Percentiles rank a stretch among this genome's conserved stretches.
These are phyloP conservation scores for Botrytis galanthina DNA, from an alignment of 2,329 filamentous ascomycete species.

Conservation along the genomic window DNA sequence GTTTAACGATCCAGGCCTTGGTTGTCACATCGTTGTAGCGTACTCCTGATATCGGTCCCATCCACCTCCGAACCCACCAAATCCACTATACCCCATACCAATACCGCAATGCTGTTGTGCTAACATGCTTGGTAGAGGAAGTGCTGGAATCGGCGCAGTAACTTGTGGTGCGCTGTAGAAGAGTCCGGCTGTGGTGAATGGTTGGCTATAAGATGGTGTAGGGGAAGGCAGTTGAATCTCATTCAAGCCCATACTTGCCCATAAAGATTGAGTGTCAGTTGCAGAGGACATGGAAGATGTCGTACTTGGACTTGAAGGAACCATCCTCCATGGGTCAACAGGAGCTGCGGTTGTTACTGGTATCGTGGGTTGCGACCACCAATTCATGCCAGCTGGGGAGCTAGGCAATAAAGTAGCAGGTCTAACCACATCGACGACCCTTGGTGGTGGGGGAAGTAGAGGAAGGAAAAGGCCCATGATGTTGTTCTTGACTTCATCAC, in stretches of 20 bases:
- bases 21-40: slow-evolving; percentile 81
- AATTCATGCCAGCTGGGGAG: slow-evolving; percentile 68
- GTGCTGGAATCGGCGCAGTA: slow-evolving; percentile 68
- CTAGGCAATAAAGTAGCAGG: slow-evolving; percentile 83
- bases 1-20: slow-evolving; percentile 43
- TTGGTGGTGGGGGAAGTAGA: slow-evolving; percentile 79
- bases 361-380: slow-evolving; percentile 75
- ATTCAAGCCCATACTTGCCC: slow-evolving; percentile 74
- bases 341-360: slow-evolving; percentile 64
- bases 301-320: slow-evolving; percentile 83
- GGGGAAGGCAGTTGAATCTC: slow-evolving; percentile 76
- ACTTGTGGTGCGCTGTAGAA: slow-evolving; percentile 80
- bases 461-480: slow-evolving; percentile 83
- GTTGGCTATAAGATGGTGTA: slow-evolving; percentile 75
- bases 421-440: slow-evolving; percentile 84
- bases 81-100: slow-evolving; percentile 70
- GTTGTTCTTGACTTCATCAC: slow-evolving; percentile 86
- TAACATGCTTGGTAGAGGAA: slow-evolving; percentile 84
- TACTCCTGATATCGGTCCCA: slow-evolving; percentile 88
- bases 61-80: slow-evolving; percentile 62
- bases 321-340: slow-evolving; percentile 85
- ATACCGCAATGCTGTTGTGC: slow-evolving; percentile 79
- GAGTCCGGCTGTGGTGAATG: slow-evolving; percentile 68
- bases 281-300: slow-evolving; percentile 50
- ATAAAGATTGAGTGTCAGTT: slow-evolving; percentile 70